phyloP scores from a whole-genome alignment of 495 filamentous ascomycete species.

The Extremus antarcticus region DNA sequence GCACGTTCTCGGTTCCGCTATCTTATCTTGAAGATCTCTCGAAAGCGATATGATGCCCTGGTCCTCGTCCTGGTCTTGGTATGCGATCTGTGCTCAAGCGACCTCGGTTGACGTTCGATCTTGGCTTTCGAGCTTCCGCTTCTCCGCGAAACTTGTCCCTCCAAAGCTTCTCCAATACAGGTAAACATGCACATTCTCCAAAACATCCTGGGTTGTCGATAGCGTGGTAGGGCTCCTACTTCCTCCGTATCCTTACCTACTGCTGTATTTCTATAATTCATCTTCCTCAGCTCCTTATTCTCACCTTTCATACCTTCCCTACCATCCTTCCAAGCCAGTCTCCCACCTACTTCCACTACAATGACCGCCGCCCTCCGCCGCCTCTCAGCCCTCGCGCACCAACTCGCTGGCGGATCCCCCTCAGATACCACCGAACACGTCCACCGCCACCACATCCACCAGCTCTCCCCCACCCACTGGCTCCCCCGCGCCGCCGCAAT shows the following conservation, averaged over 20 bases:
- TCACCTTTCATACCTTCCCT: neutral
- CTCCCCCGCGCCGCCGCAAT: conserved; percentile 78
- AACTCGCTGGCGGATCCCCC: conserved; percentile 41
- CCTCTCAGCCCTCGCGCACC: conserved; percentile 50
- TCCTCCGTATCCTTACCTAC: neutral
- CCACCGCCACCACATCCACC: conserved; percentile 58
- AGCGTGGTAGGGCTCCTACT: no score
- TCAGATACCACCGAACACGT: conserved; percentile 29
- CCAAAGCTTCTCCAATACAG: neutral
- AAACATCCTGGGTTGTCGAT: no score
- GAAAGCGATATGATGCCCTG: no score
- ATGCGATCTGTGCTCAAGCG: no score
- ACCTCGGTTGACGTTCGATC: neutral
- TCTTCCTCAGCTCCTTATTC: neutral
- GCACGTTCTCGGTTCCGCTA: no score
- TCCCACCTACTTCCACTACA: neutral
- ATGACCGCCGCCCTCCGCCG: conserved; percentile 49
- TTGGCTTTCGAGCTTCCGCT: neutral
- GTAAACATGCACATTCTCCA: no score
- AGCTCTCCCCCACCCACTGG: conserved; percentile 81
- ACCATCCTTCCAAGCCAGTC: neutral
- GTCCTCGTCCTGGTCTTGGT: no score
- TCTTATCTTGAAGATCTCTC: no score
- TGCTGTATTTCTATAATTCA: no score
- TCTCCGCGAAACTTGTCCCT: neutral